Base-by-base conservation (phyloP, 805 yeast species). In the Yamadazyma akitaensis region DNA sequence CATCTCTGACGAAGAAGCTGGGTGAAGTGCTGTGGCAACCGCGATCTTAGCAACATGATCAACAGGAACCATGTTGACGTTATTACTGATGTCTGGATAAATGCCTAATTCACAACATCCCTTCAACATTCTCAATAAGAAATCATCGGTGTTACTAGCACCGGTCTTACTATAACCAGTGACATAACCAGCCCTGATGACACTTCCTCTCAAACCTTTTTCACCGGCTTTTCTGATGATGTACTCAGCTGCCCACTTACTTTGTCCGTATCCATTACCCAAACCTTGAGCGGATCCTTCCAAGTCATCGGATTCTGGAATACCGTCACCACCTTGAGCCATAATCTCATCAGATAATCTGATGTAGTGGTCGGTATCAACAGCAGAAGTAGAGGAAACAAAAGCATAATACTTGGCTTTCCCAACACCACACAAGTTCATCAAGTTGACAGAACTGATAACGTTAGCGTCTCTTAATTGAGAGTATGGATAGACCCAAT, bases 231-330 rank as follows among this genome's bases (percentile, higher is more conserved):
- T 75, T 62, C 98, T 81, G 50, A 89, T 82, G 39, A 94, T 74
- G 57, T 87, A 81, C 69, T 94, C 99, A 24, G 97, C 95, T 32
- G 90, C 89, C 99, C 99, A 94, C 66, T 94, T 94, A 55, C 94
- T 80, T 71, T 95, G 99, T 39, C 99, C 99, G 62, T 94, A 94
- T 14, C 99, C 99, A 49, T 84, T 86, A 24, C 90, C 86, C 48
- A 94, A 75, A 1, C 97, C 97, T 4, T 67, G 62, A 16, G 88
- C 75, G 1, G 98, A 87, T 1, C 97, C 97, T 57, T 73, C 65
- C 55, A 94, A 75, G 55, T 84, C 86, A 64, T 94, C 99, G 5
- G 83, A 67, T 65, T 94, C 99, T 13, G 80, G 77, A 50, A 94
- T 66, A 53, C 97, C 97, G 3, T 69, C 62, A 45, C 76, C 72